Evolutionary conservation across 805 yeast species (phyloP).

Genomic region (Monosporozyma siamensis): DNA sequence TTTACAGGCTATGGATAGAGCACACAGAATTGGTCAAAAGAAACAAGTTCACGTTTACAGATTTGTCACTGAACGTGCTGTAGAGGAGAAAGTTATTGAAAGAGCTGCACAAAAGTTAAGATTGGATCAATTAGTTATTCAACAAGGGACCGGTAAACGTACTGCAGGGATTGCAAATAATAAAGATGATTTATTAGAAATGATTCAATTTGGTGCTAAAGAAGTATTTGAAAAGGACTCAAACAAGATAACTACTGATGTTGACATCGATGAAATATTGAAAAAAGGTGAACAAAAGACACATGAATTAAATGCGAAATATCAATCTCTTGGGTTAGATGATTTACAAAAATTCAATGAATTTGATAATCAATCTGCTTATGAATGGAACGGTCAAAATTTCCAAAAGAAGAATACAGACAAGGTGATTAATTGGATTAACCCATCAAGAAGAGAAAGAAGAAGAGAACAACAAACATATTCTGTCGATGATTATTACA

Average conservation of each 20-base stretch:
- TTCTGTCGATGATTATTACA: constrained; percentile 66
- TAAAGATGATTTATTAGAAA: constrained; percentile 61
- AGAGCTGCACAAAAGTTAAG: constrained; percentile 90
- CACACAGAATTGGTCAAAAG: constrained; percentile 94
- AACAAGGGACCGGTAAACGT: constrained; percentile 60
- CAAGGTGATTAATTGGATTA: constrained; percentile 49
- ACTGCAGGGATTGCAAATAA: constrained; percentile 33
- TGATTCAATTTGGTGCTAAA: constrained; percentile 97
- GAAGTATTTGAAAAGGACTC: constrained; percentile 58
- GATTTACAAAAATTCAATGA: constrained; percentile 82
- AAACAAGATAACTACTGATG: constrained; percentile 30
- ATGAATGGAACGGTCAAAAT: constrained; percentile 93
- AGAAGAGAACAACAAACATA: constrained; percentile 73
- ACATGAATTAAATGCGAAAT: constrained; percentile 65
- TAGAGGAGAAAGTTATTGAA: constrained; percentile 90
- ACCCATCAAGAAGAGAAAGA: constrained; percentile 50
- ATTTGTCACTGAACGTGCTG: constrained; percentile 89
- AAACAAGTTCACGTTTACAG: constrained; percentile 89
- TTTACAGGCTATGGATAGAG: constrained; percentile 96
- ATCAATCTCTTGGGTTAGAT: constrained; percentile 79
- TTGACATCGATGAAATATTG: constrained; percentile 78
- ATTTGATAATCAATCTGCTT: constrained; percentile 70
- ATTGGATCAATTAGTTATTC: constrained; percentile 88
- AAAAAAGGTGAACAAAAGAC: constrained; percentile 78
- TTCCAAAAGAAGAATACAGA: constrained; percentile 34